These are phyloP conservation scores for Iris macrosiphon DNA, from an alignment of 106 monocot genomes.

Conservation along the genomic window DNA sequence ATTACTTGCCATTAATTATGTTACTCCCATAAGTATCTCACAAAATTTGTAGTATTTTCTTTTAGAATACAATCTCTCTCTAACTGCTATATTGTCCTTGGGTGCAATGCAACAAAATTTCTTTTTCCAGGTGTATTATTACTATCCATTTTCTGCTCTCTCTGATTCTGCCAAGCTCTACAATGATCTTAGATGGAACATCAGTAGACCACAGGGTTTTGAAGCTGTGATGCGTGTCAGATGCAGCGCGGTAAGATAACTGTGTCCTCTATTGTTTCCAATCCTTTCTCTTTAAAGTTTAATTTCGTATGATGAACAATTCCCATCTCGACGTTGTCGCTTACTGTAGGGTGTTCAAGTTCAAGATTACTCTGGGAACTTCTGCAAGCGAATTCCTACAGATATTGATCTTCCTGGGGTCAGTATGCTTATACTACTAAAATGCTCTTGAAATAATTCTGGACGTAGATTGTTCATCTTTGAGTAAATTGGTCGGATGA, in stretches of 20 bases:
- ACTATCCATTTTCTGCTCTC: constrained; percentile 89
- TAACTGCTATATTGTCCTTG: too few species aligned
- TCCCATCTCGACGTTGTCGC: too few species aligned
- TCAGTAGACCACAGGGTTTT: constrained; percentile 96
- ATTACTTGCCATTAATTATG: too few species aligned
- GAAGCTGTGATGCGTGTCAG: constrained; percentile 99
- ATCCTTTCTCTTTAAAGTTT: too few species aligned
- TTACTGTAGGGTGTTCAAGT: constrained; percentile 64
- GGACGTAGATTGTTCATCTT: too few species aligned
- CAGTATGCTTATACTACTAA: constrained; percentile 11
- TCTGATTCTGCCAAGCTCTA: constrained; percentile 95
- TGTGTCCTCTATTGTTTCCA: constrained; percentile 2
- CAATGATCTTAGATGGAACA: constrained; percentile 98
- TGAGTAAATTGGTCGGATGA: too few species aligned
- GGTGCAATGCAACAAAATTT: too few species aligned
- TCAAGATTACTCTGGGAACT: constrained; percentile 75
- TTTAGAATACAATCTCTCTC: too few species aligned
- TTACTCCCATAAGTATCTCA: too few species aligned
- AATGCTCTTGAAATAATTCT: too few species aligned
- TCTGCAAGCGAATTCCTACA: constrained; percentile 77
- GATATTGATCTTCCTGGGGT: constrained; percentile 80
- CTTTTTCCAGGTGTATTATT: constrained; percentile 82
- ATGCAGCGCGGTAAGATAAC: constrained; percentile 67
- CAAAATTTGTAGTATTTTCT: too few species aligned
- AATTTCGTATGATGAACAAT: not conserved